Percentiles rank a stretch among this genome's conserved stretches.
These are phyloP conservation scores for Pestalotiopsis sp. DNA, from an alignment of 2,329 filamentous ascomycete genomes.

Conservation along the genomic window DNA sequence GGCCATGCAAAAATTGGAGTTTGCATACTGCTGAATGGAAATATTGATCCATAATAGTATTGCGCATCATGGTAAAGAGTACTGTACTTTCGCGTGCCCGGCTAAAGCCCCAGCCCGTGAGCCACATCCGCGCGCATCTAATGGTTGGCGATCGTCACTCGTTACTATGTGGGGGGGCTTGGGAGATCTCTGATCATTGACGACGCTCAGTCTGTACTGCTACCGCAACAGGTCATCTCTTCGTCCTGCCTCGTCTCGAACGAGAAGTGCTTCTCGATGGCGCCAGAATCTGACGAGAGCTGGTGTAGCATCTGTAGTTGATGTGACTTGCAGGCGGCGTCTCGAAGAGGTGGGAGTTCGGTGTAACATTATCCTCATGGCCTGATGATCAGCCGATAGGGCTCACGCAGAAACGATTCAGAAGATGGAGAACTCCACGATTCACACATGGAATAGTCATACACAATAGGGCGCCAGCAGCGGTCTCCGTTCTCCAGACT, in stretches of 20 bases:
- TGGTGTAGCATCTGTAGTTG: neutral
- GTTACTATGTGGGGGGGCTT: neutral
- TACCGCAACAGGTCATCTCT: neutral
- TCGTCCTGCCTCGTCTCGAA: neutral
- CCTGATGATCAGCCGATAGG: neutral
- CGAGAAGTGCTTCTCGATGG: neutral
- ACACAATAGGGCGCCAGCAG: neutral
- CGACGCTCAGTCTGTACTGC: neutral
- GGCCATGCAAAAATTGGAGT: neutral
- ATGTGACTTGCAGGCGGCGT: neutral
- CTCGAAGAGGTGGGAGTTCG: neutral
- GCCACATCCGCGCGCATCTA: neutral
- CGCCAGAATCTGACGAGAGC: constrained; percentile 1
- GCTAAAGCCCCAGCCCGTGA: neutral
- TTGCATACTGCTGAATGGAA: neutral
- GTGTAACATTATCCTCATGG: neutral
- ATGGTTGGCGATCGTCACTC: neutral
- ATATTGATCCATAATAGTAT: neutral
- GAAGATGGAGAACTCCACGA: neutral
- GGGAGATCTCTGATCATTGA: neutral
- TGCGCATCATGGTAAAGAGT: neutral
- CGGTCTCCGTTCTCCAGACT: neutral
- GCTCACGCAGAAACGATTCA: neutral
- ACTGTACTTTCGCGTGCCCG: neutral
- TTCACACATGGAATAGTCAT: neutral